Evolutionary conservation across 352 stramenopile genomes (phyloP), one percentile per base, ranked within the genome.

Genomic region (Thraustochytrium striatum): DNA sequence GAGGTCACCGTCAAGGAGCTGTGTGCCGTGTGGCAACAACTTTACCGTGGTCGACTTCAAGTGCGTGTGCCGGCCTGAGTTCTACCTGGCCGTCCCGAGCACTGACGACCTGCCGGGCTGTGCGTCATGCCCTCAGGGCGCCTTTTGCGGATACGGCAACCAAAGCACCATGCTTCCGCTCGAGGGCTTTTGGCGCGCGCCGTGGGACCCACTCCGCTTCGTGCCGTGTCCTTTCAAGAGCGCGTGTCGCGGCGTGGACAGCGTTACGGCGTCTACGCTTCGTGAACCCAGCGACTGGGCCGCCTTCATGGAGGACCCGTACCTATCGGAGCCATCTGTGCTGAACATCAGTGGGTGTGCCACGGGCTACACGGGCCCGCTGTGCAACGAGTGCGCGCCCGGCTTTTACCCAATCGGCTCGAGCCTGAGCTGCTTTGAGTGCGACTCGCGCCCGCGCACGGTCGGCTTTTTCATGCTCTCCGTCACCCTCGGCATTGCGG

Each of bases 301-400:
- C 16, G 11, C 19, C 13, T 75, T 75, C 32, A 16, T 75, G 0
- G 47, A 61, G 21, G 36, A 9, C 9, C 65, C 65, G 2, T 43
- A 38, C 0, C 35, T 70, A 16, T 1, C 52, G 8, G 41, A 61
- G 36, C 65, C 65, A 7, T 11, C 65, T 3, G 65, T 75, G 8
- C 41, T 43, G n/a, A 28, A 75, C 9, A 75, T 75, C 41, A 75
- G 68, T 50, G 65, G 44, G 16, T 75, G 65, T n/a, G 44, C 65
- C 21, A 30, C 25, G 30, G 65, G 52, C 3, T 43, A 39, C 25
- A 68, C 65, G 5, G 65, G 65, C 1, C 65, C 65, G 8, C 28
- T 75, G 25, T 75, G 65, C 65, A 75, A 75, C 9, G 65, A 75
- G 50, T 75, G 65, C 50, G 65, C 65, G 7, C 65, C 65, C 61